Evolutionary conservation across 306 rosid species (phyloP).

Genomic region (cucumber (Cucumis sativus)): DNA sequence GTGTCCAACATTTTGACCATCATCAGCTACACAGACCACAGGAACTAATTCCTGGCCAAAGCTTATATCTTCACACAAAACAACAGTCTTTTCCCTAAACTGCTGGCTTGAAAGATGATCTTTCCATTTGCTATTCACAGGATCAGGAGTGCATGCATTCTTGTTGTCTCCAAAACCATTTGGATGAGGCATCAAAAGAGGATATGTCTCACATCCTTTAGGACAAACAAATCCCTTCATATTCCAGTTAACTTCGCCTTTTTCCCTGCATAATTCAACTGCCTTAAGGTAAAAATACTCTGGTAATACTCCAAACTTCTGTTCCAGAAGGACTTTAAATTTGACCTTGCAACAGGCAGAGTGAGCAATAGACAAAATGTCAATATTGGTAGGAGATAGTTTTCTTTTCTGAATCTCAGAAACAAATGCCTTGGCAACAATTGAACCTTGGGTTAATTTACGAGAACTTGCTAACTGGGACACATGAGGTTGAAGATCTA

Average conservation of each 20-base stretch:
- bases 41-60: constrained; percentile 75
- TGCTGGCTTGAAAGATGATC: constrained; percentile 42
- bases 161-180: constrained; percentile 20
- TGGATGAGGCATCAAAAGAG: constrained; percentile 41
- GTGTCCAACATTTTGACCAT: constrained; percentile 29
- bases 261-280: constrained; percentile 83
- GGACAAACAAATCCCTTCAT: constrained; percentile 73
- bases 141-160: constrained; percentile 21
- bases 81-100: constrained; percentile 29
- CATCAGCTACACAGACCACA: constrained; percentile 66
- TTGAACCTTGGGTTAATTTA: constrained; percentile 60
- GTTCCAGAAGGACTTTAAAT: constrained; percentile 54
- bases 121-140: constrained; percentile 42
- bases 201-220: constrained; percentile 44
- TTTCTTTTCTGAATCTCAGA: constrained; percentile 77
- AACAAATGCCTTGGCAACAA: constrained; percentile 71
- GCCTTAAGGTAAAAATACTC: constrained; percentile 75
- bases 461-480: constrained; percentile 31
- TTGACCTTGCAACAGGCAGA: constrained; percentile 74
- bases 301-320: constrained; percentile 63
- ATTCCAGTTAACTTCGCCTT: constrained; percentile 54
- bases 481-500: constrained; percentile 25
- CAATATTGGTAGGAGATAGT: constrained; percentile 64
- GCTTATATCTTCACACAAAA: constrained; percentile 84
- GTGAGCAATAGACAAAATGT: constrained; percentile 58